Percentiles rank a stretch among this genome's conserved stretches.
phyloP scores from a whole-genome alignment of 192 early-diverging fungal species.

The Podila horticola region DNA sequence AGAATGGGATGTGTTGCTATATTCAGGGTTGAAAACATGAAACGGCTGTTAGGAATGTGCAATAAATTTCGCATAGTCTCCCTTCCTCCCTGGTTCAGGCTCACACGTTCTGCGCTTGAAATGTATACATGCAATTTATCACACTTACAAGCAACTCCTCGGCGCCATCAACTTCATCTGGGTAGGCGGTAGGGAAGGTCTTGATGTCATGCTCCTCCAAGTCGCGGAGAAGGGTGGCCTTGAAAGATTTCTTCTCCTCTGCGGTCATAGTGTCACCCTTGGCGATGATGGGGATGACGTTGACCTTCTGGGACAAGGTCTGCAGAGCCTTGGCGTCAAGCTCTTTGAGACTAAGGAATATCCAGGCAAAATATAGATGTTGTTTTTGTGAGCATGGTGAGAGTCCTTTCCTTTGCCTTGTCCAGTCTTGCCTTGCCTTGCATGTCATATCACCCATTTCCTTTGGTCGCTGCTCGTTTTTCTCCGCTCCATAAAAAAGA shows the following conservation, averaged over 20 bases:
- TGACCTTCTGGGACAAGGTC: conserved; percentile 76
- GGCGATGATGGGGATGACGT: conserved; percentile 87
- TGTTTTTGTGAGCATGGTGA: not conserved
- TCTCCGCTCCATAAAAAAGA: not conserved
- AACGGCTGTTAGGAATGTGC: not conserved
- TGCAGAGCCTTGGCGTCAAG: conserved; percentile 75
- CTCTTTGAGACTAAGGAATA: conserved; percentile 55
- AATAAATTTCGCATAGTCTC: not conserved
- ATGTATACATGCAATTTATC: not conserved
- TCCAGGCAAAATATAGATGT: not conserved
- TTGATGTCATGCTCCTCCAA: conserved; percentile 71
- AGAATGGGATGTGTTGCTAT: conserved; percentile 80
- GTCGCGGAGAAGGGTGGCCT: conserved; percentile 71
- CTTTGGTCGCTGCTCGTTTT: not conserved
- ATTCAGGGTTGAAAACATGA: not conserved
- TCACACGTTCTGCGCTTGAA: not conserved
- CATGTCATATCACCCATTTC: not conserved
- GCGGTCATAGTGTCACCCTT: conserved; percentile 81
- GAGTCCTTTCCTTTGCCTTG: too few relatives aligned
- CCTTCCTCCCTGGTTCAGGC: not conserved
- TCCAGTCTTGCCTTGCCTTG: too few relatives aligned
- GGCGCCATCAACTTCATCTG: conserved; percentile 75
- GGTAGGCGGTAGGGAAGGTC: conserved; percentile 79
- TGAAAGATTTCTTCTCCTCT: conserved; percentile 73
- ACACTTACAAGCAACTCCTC: conserved; percentile 67